Percentiles rank a stretch among this genome's conserved stretches.
Evolutionary conservation across 2,329 filamentous ascomycete species (phyloP).

Genomic region (Aspergillus pseudotamarii): DNA sequence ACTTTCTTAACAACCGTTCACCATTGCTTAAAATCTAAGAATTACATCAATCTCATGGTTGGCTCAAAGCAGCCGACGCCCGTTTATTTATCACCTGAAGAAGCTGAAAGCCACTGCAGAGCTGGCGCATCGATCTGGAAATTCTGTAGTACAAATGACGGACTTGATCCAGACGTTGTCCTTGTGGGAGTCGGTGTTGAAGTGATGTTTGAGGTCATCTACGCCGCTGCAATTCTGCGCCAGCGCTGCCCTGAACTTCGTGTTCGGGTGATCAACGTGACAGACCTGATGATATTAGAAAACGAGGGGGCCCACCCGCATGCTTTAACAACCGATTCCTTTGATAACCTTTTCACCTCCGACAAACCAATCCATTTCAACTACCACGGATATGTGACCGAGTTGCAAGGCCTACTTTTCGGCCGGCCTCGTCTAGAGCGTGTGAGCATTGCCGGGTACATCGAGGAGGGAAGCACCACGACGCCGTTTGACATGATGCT

Average conservation of each 20-base stretch:
- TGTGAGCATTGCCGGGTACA: constrained; percentile 61
- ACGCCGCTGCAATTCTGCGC: constrained; percentile 60
- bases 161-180: constrained; percentile 63
- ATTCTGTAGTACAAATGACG: constrained; percentile 62
- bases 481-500: constrained; percentile 74
- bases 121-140: constrained; percentile 63
- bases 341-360: constrained; percentile 59
- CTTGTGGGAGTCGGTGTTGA: constrained; percentile 68
- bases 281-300: constrained; percentile 65
- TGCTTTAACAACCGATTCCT: constrained; percentile 55
- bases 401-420: constrained; percentile 65
- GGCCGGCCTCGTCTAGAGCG: constrained; percentile 56
- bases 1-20: constrained; percentile 67
- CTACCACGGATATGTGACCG: constrained; percentile 66
- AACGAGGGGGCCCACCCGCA: constrained; percentile 62
- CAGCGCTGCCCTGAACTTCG: constrained; percentile 55
- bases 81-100: constrained; percentile 61
- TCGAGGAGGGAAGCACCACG: constrained; percentile 67
- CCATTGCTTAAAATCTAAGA: constrained; percentile 64
- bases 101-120: constrained; percentile 63
- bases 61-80: constrained; percentile 68
- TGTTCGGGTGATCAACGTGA: constrained; percentile 67
- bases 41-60: constrained; percentile 70
- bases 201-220: constrained; percentile 66
- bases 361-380: constrained; percentile 64